Evolutionary conservation across 371 early-diverging fungal species (phyloP).

Genomic region (Apophysomyces ossiformis): DNA sequence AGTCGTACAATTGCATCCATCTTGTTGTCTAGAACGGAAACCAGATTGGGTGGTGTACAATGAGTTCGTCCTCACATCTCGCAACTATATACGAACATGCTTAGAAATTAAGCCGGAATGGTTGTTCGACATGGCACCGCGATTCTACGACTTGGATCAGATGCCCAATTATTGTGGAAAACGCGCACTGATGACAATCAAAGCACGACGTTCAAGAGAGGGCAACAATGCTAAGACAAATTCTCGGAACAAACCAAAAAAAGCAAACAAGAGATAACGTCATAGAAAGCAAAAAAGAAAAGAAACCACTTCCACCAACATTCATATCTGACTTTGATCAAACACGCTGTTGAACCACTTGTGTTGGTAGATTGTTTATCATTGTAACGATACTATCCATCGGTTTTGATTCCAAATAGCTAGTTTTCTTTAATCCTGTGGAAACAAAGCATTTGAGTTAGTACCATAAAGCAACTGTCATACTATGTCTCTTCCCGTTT

Average conservation of each 20-base stretch:
- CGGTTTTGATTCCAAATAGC: no score
- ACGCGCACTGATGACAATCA: slow-evolving; percentile 63
- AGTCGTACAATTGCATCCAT: slow-evolving; percentile 93
- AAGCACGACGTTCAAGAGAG: slow-evolving; percentile 26
- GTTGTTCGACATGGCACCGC: slow-evolving; percentile 88
- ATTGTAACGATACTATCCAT: not conserved
- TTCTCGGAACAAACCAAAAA: not conserved
- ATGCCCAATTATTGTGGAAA: slow-evolving; percentile 78
- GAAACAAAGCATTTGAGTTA: not conserved
- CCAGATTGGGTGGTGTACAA: slow-evolving; percentile 99
- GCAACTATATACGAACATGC: slow-evolving; percentile 94
- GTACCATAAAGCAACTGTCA: not conserved
- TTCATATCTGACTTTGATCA: not conserved
- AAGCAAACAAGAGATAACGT: not conserved
- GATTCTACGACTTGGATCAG: slow-evolving; percentile 60
- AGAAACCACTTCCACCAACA: not conserved
- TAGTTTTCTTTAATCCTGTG: not conserved
- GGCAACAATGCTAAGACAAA: slow-evolving; percentile 1
- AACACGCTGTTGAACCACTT: not conserved
- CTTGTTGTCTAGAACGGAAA: slow-evolving; percentile 82
- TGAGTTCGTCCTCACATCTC: slow-evolving; percentile 95
- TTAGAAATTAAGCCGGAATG: slow-evolving; percentile 91
- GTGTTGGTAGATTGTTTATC: not conserved
- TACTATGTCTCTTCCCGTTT: not conserved
- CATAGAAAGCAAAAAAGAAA: not conserved